Evolutionary conservation across 78 protist species (phyloP).

Genomic region (Mantamonas sphyraenae): DNA sequence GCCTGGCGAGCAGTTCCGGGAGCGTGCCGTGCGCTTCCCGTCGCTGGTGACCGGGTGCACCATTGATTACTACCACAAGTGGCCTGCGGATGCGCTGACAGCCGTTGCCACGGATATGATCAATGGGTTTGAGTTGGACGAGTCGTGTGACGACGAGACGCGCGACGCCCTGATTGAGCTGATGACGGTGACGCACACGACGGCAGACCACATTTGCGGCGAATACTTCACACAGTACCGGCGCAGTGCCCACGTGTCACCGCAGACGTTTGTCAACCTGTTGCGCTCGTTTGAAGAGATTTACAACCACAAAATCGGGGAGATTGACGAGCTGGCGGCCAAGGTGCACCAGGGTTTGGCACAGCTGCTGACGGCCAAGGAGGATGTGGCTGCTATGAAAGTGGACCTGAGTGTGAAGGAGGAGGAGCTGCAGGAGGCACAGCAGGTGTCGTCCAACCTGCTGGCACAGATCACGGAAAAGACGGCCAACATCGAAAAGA

Average conservation of each 20-base stretch:
- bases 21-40: slow-evolving; percentile 71
- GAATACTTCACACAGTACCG: slow-evolving; percentile 72
- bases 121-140: slow-evolving; percentile 27
- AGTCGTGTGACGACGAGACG: slow-evolving; percentile 34
- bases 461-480: slow-evolving; percentile 45
- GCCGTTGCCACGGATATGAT: slow-evolving; percentile 52
- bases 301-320: slow-evolving; percentile 50
- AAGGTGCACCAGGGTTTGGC: slow-evolving; percentile 61
- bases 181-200: slow-evolving; percentile 60
- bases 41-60: slow-evolving; percentile 62
- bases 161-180: slow-evolving; percentile 20
- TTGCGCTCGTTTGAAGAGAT: slow-evolving; percentile 37
- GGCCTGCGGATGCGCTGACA: slow-evolving; percentile 78
- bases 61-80: slow-evolving; percentile 79
- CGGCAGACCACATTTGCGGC: slow-evolving; percentile 19
- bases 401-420: slow-evolving; percentile 60
- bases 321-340: slow-evolving; percentile 31
- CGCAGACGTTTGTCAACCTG: slow-evolving; percentile 79
- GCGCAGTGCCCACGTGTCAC: slow-evolving; percentile 73
- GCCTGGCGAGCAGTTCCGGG: slow-evolving; percentile 77
- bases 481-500: slow-evolving; percentile 61
- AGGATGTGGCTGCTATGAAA: slow-evolving; percentile 57
- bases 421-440: slow-evolving; percentile 45
- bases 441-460: slow-evolving; percentile 38
- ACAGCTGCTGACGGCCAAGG: slow-evolving; percentile 64